Evolutionary conservation across 805 yeast genomes (phyloP), one percentile per base, ranked within the genome.

Genomic region (Ogataea degrootiae): DNA sequence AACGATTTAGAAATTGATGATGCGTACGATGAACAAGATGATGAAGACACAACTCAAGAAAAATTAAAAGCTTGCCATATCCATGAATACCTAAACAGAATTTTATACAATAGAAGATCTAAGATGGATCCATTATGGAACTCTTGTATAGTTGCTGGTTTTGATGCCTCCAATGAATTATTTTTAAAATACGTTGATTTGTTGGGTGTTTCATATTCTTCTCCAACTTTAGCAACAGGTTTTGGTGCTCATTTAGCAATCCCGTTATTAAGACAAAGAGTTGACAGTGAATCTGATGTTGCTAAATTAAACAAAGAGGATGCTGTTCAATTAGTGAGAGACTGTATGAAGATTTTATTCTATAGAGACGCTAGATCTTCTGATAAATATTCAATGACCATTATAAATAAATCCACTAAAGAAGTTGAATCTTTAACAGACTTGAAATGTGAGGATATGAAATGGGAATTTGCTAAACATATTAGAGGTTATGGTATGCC

Each of bases 71-170:
- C 98, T n/a, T 80, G 87, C 17, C 87, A 89, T 59, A 82, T 94
- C 39, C 95, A 88, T 67, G 92, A 87, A 63, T 94, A 90, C 66
- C 73, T 94, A 56, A 82, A 92, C 42, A 80, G 85, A 50, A 84
- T 92, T 39, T 74, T 92, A 75, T 94, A 94, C 70, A 73, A 78
- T 55, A 83, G 98, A 69, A 80, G 99, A 69, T 77, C 86, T 45
- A 90, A 94, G 68, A 84, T 94, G 92, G 82, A 94, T 65, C 99
- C 99, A 22, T 75, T 90, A 54, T 94, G 98, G 98, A 94, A 94
- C 68, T 85, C 98, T 1, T 71, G 87, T 36, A 74, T 94, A 47
- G 97, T 94, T 44, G 97, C 90, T 14, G 99, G 99, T 9, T 75
- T 85, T 57, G 85, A 86, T 63, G 81, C 78, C 53, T 82, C 82